phyloP scores from a whole-genome alignment of 495 filamentous ascomycete species.

The Aspergillus campestris region DNA sequence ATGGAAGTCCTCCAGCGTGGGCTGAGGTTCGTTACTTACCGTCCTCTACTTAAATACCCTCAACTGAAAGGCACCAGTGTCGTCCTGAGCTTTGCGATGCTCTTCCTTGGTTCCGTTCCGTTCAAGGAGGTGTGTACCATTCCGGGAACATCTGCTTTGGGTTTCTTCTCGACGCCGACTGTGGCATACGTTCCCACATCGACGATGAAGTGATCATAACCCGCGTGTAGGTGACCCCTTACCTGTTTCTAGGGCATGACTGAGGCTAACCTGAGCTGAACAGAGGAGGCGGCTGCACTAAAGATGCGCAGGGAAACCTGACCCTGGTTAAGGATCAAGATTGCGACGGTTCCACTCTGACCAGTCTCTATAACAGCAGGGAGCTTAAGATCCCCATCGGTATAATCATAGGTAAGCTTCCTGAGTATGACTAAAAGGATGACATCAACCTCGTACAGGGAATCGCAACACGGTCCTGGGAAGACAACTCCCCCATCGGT shows the following conservation, averaged over 20 bases:
- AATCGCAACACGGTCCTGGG: constrained; percentile 42
- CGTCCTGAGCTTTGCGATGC: constrained; percentile 60
- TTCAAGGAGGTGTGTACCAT: constrained; percentile 53
- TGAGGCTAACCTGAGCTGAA: constrained; percentile 13
- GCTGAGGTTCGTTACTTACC: constrained; percentile 32
- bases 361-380: constrained; percentile 30
- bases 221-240: constrained; percentile 44
- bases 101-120: constrained; percentile 54
- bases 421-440: not conserved
- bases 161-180: constrained; percentile 54
- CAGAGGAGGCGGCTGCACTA: constrained; percentile 45
- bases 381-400: constrained; percentile 35
- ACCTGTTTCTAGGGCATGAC: not conserved
- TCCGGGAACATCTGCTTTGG: constrained; percentile 39
- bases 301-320: constrained; percentile 33
- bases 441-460: constrained; percentile 29
- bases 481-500: constrained; percentile 50
- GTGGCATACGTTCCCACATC: constrained; percentile 48
- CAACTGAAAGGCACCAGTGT: constrained; percentile 16
- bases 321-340: constrained; percentile 37
- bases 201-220: constrained; percentile 59
- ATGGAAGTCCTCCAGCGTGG: constrained; percentile 47
- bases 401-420: constrained; percentile 49
- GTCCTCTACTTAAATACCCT: not conserved
- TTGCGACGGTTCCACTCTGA: constrained; percentile 17